These are phyloP conservation scores for Auxenochlorella pyrenoidosa DNA, from an alignment of 139 green algal genomes.

Conservation along the genomic window DNA sequence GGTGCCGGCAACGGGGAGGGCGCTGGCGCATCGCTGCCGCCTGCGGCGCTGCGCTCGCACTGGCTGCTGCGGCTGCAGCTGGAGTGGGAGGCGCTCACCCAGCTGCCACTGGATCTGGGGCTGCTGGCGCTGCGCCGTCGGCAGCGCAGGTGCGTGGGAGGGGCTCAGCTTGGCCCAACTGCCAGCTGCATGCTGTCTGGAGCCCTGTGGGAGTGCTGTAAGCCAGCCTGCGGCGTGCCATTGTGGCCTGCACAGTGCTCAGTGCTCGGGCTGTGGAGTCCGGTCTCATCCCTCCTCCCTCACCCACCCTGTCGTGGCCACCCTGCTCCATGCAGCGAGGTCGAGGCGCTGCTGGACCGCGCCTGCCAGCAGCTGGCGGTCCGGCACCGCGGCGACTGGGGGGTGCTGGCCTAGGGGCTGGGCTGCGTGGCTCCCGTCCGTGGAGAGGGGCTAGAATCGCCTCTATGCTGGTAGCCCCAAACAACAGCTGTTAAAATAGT, in stretches of 20 bases:
- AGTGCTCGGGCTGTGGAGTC: neutral
- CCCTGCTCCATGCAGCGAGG: neutral
- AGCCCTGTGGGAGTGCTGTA: too few species aligned
- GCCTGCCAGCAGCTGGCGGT: slow-evolving; percentile 9
- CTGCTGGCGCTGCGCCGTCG: slow-evolving; percentile 7
- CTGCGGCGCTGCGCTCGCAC: slow-evolving; percentile 23
- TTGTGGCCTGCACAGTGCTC: neutral
- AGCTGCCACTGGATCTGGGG: neutral
- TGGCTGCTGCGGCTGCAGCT: slow-evolving; percentile 39
- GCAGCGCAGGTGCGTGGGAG: slow-evolving; percentile 13
- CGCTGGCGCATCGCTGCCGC: neutral
- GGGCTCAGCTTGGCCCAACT: too few species aligned
- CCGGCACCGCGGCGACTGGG: neutral
- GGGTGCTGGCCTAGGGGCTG: neutral
- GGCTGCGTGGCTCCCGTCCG: neutral
- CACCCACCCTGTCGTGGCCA: neutral
- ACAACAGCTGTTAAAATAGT: too few species aligned
- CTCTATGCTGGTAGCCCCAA: too few species aligned
- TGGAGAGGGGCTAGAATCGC: too few species aligned
- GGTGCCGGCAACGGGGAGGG: neutral
- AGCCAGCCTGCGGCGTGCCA: neutral
- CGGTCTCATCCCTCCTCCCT: too few species aligned
- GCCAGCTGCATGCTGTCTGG: too few species aligned
- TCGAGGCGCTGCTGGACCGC: neutral
- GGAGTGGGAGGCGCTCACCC: slow-evolving; percentile 25